Evolutionary conservation across 441 rosid species (phyloP).

Genomic region (Jatropha multifida): DNA sequence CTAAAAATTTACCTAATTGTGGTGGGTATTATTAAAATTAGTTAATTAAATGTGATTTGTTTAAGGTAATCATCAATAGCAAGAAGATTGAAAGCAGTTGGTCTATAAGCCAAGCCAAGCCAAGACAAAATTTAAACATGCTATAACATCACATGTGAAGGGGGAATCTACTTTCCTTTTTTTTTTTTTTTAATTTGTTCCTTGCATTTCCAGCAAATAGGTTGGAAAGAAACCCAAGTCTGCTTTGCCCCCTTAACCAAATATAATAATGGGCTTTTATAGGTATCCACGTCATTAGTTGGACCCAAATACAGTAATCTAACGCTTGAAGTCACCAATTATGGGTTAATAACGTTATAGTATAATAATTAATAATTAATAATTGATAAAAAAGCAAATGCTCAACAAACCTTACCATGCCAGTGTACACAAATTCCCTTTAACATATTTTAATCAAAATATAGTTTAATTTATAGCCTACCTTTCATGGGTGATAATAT

Average conservation of each 20-base stretch:
- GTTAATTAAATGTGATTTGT: background rate
- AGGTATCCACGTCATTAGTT: slow-evolving; percentile 31
- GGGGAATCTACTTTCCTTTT: slow-evolving; percentile 46
- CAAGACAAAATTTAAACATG: slow-evolving; percentile 35
- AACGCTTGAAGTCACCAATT: slow-evolving; percentile 24
- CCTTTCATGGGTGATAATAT: background rate
- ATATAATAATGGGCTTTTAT: slow-evolving; percentile 6
- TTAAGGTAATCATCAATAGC: slow-evolving; percentile 6
- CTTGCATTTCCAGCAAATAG: slow-evolving; percentile 43
- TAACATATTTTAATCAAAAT: background rate
- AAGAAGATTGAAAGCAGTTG: slow-evolving; percentile 10
- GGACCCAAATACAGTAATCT: slow-evolving; percentile 27
- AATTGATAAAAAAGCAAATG: slow-evolving; percentile 1
- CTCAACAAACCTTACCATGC: background rate
- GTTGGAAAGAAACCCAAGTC: slow-evolving; percentile 36
- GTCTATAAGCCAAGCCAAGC: slow-evolving; percentile 9
- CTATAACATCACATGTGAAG: slow-evolving; percentile 46
- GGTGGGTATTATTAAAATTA: background rate
- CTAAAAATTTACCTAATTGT: background rate
- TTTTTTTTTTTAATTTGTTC: slow-evolving; percentile 25
- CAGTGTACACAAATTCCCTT: background rate
- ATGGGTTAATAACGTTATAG: slow-evolving; percentile 17
- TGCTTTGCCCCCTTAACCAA: slow-evolving; percentile 23
- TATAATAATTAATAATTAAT: slow-evolving; percentile 11
- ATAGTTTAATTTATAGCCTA: background rate